phyloP scores from a whole-genome alignment of 495 filamentous ascomycete genomes.

The Aspergillus indologenus region DNA sequence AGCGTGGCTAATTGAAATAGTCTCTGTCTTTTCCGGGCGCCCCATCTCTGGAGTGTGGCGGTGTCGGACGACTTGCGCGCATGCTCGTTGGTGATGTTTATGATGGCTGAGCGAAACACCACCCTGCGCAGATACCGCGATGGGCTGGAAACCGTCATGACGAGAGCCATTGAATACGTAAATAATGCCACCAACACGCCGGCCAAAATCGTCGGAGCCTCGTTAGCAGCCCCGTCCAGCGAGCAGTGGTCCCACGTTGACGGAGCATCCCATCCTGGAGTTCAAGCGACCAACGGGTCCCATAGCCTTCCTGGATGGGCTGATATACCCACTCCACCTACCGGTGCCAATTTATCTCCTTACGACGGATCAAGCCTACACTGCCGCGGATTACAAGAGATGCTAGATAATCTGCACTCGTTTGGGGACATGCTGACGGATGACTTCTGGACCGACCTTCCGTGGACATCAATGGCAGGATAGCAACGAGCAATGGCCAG shows the following conservation, averaged over 20 bases:
- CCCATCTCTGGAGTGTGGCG: constrained; percentile 34
- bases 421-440: not conserved
- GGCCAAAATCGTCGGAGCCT: not conserved
- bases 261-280: too few species aligned
- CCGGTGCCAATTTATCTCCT: not conserved
- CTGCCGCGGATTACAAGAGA: not conserved
- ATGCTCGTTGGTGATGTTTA: constrained; percentile 38
- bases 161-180: constrained; percentile 36
- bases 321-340: not conserved
- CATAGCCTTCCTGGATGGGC: not conserved
- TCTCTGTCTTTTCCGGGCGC: constrained; percentile 27
- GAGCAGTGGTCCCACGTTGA: too few species aligned
- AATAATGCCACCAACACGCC: not conserved
- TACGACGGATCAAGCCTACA: not conserved
- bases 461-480: not conserved
- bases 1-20: constrained; percentile 17
- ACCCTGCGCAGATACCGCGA: constrained; percentile 42
- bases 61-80: constrained; percentile 42
- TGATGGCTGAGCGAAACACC: constrained; percentile 43
- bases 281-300: too few species aligned
- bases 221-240: too few species aligned
- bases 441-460: not conserved
- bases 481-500: not conserved
- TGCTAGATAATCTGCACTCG: not conserved
- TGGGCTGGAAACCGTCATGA: constrained; percentile 38